Evolutionary conservation across 1,284 basidiomycete genomes (phyloP).

Genomic region (Cerioporus squamosus): DNA sequence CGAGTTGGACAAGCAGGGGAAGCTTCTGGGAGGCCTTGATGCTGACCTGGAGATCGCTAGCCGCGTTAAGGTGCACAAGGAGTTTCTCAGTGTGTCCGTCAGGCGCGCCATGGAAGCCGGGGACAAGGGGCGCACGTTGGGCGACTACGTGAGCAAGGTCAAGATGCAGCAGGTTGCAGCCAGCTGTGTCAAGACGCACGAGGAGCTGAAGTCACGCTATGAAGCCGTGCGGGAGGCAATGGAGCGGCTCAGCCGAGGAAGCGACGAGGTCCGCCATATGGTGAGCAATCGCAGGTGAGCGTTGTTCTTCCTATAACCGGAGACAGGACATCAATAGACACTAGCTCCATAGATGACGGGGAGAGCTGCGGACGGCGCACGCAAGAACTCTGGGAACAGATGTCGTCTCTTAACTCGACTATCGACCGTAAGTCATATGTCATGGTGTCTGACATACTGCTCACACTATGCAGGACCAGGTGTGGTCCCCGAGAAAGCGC

Average conservation of each 20-base stretch:
- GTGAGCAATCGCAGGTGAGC: conserved; percentile 55
- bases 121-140: conserved; percentile 68
- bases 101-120: conserved; percentile 71
- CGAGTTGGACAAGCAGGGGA: conserved; percentile 67
- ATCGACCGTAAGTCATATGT: conserved; percentile 52
- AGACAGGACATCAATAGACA: conserved; percentile 9
- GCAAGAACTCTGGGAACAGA: conserved; percentile 60
- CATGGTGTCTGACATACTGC: neutral
- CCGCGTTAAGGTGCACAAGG: conserved; percentile 67
- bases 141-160: conserved; percentile 76
- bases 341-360: conserved; percentile 63
- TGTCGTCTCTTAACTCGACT: conserved; percentile 52
- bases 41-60: conserved; percentile 72
- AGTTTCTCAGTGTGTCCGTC: conserved; percentile 70
- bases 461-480: conserved; percentile 44
- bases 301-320: neutral
- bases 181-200: conserved; percentile 73
- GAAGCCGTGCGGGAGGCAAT: conserved; percentile 58
- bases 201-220: conserved; percentile 60
- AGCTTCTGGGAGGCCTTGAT: conserved; percentile 62
- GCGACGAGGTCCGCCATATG: conserved; percentile 58
- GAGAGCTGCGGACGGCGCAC: conserved; percentile 56
- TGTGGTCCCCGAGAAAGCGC: conserved; percentile 51
- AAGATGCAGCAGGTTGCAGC: conserved; percentile 83
- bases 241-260: conserved; percentile 56